Percentiles rank a stretch among this genome's conserved stretches.
Evolutionary conservation across 148 eudicot species (phyloP).

Genomic region (Rhododendron vialii): DNA sequence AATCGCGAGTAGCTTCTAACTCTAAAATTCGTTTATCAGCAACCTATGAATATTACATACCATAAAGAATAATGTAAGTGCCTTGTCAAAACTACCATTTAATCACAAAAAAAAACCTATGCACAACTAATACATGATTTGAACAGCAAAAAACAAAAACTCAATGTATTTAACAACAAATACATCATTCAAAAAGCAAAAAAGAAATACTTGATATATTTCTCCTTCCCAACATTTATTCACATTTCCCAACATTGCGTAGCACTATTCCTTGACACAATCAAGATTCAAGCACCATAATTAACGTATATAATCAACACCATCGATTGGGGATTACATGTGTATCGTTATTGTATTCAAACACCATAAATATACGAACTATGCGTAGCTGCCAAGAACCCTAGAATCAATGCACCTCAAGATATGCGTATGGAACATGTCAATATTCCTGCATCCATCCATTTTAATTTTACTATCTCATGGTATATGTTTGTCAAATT

Average conservation of each 20-base stretch:
- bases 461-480: neutral
- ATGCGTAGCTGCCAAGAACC: neutral
- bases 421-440: neutral
- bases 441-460: neutral
- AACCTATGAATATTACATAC: conserved; percentile 43
- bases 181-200: neutral
- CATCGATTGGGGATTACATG: neutral
- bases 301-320: neutral
- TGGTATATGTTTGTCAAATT: neutral
- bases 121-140: neutral
- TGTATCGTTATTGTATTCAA: neutral
- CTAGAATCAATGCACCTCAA: neutral
- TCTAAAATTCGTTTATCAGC: conserved; percentile 72
- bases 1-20: conserved; percentile 84
- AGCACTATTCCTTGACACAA: neutral
- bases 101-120: neutral
- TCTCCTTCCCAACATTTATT: neutral
- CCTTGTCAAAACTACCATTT: neutral
- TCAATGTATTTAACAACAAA: neutral
- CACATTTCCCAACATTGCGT: neutral
- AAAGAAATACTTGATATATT: neutral
- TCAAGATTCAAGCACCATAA: neutral
- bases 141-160: neutral
- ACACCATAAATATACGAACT: neutral
- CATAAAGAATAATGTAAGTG: neutral